phyloP scores from a whole-genome alignment of 1,139 yeast species.

The Insectozyma bohioensis region DNA sequence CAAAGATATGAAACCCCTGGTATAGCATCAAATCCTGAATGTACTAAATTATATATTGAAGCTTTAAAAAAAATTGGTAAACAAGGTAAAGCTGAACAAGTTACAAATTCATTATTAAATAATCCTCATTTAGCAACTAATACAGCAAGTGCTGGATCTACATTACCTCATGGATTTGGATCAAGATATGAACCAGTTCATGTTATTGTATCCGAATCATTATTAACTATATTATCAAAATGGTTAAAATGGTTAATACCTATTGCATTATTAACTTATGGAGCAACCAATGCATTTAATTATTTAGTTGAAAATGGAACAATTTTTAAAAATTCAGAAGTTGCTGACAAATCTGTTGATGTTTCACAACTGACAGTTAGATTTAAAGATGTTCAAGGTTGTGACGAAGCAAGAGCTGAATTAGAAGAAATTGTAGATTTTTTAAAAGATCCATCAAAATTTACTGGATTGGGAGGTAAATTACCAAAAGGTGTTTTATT shows the following conservation, averaged over 20 bases:
- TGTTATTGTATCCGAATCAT: slow-evolving; percentile 84
- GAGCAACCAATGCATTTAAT: slow-evolving; percentile 73
- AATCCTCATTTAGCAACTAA: slow-evolving; percentile 11
- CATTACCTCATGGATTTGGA: slow-evolving; percentile 43
- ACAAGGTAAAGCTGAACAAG: slow-evolving; percentile 69
- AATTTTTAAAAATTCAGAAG: slow-evolving; percentile 73
- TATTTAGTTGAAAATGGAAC: slow-evolving; percentile 85
- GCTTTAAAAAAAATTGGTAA: slow-evolving; percentile 81
- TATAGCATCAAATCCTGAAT: slow-evolving; percentile 75
- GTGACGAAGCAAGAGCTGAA: slow-evolving; percentile 97
- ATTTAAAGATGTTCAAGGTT: slow-evolving; percentile 94
- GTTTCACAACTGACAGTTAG: slow-evolving; percentile 84
- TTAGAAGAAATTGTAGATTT: slow-evolving; percentile 96
- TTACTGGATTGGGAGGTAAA: slow-evolving; percentile 95
- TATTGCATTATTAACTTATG: slow-evolving; percentile 68
- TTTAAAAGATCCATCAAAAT: slow-evolving; percentile 91
- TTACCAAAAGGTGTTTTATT: slow-evolving; percentile 94
- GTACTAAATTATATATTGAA: slow-evolving; percentile 73
- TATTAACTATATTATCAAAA: slow-evolving; percentile 71
- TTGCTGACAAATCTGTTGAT: slow-evolving; percentile 75
- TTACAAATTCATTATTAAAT: slow-evolving; percentile 30
- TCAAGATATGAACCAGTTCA: slow-evolving; percentile 76
- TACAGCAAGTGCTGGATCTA: slow-evolving; percentile 1
- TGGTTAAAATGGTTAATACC: slow-evolving; percentile 92
- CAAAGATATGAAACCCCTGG: slow-evolving; percentile 92